Evolutionary conservation across 2,329 filamentous ascomycete genomes (phyloP).

Genomic region (Fusarium buxicola): DNA sequence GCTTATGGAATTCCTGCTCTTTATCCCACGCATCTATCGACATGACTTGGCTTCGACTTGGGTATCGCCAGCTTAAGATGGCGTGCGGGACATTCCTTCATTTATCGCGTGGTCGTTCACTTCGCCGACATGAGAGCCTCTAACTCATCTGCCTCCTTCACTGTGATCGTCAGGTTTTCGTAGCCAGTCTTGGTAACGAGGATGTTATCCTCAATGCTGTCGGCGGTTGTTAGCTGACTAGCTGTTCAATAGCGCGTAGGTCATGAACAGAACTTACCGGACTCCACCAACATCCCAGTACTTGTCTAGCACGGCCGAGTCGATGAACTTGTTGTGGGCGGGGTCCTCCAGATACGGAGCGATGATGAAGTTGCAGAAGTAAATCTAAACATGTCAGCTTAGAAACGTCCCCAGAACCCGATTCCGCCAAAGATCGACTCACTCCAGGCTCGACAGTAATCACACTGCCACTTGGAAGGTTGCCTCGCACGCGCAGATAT

Average conservation of each 20-base stretch:
- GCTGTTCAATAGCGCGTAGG: not conserved
- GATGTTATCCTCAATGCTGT: slow-evolving; percentile 75
- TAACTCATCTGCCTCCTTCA: slow-evolving; percentile 74
- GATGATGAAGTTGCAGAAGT: slow-evolving; percentile 93
- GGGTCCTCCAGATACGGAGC: slow-evolving; percentile 81
- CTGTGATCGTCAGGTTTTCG: slow-evolving; percentile 78
- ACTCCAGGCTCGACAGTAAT: slow-evolving; percentile 95
- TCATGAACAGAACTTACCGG: slow-evolving; percentile 57
- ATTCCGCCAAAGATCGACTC: slow-evolving; percentile 49
- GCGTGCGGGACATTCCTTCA: not conserved
- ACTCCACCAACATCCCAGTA: slow-evolving; percentile 89
- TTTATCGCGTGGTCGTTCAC: slow-evolving; percentile 20
- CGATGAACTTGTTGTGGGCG: slow-evolving; percentile 80
- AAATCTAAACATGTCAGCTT: slow-evolving; percentile 66
- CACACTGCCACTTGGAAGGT: slow-evolving; percentile 80
- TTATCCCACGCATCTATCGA: not conserved
- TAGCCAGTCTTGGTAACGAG: slow-evolving; percentile 76
- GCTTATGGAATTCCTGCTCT: slow-evolving; percentile 10
- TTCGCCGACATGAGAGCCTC: slow-evolving; percentile 55
- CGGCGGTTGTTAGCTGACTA: slow-evolving; percentile 36
- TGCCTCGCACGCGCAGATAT: slow-evolving; percentile 84
- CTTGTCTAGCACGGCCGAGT: slow-evolving; percentile 75
- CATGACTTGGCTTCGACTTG: not conserved
- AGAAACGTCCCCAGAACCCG: not conserved
- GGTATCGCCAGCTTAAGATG: not conserved